Conservation (phyloP, 352 stramenopile species). For the Phytophthora colocasiae region DNA sequence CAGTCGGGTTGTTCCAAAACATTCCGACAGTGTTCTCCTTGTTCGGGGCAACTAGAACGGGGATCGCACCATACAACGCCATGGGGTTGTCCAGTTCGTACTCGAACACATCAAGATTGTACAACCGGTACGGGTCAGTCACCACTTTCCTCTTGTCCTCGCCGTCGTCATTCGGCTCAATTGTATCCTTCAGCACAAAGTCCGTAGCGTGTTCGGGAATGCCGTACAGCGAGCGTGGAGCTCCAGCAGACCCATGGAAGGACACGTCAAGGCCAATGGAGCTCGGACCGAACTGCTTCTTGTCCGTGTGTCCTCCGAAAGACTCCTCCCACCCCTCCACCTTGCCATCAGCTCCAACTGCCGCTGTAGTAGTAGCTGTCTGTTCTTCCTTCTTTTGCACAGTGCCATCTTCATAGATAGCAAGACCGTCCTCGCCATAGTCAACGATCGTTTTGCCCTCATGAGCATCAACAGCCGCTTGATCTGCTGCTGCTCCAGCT, state of each 20-base stretch:
- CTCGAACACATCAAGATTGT: conserved; percentile 99
- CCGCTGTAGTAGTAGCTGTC: conserved; percentile 13
- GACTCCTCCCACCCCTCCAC: conserved; percentile 95
- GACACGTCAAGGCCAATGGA: conserved; percentile 96
- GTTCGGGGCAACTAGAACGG: conserved; percentile 71
- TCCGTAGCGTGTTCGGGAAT: conserved; percentile 97
- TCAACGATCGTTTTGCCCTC: conserved; percentile 94
- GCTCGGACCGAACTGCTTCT: conserved; percentile 88
- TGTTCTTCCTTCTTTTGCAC: conserved; percentile 71
- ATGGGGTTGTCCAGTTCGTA: conserved; percentile 99
- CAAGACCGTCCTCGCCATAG: conserved; percentile 98
- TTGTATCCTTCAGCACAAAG: conserved; percentile 94
- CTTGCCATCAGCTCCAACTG: conserved; percentile 38
- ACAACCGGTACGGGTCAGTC: conserved; percentile 98
- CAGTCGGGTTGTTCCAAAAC: conserved; percentile 99
- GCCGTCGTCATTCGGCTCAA: conserved; percentile 42
- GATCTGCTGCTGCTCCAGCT: conserved; percentile 30
- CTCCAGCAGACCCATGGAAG: conserved; percentile 81
- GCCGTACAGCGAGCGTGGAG: conserved; percentile 92
- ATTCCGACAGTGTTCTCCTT: conserved; percentile 89
- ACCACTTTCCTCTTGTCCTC: conserved; percentile 40
- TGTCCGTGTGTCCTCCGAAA: conserved; percentile 94
- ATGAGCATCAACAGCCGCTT: conserved; percentile 71
- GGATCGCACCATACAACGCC: conserved; percentile 96
- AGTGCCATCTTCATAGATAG: conserved; percentile 97